These are phyloP conservation scores for Misopates orontium DNA, from an alignment of 257 asterid species.

Conservation along the genomic window DNA sequence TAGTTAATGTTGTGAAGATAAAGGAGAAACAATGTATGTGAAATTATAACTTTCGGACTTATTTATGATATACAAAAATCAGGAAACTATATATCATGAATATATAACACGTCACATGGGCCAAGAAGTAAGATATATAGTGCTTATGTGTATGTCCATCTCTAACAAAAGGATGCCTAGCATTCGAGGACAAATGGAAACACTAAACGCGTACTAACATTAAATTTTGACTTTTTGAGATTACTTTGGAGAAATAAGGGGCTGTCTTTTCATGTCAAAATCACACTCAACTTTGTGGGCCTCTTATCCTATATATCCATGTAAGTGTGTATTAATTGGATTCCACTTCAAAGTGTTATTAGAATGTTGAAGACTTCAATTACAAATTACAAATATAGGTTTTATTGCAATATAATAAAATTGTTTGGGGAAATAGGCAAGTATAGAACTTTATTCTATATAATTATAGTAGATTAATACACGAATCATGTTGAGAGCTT, in stretches of 20 bases:
- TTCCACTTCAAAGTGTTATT: constrained; percentile 32
- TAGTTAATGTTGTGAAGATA: background rate
- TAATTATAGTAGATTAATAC: background rate
- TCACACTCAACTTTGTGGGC: constrained; percentile 30
- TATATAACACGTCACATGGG: background rate
- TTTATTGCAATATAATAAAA: background rate
- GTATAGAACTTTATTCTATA: background rate
- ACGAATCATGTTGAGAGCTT: background rate
- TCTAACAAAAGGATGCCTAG: too few species aligned
- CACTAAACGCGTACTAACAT: background rate
- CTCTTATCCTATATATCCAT: constrained; percentile 18
- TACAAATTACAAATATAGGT: constrained; percentile 6
- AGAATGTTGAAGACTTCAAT: background rate
- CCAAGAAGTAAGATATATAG: background rate
- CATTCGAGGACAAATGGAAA: background rate
- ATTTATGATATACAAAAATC: too few species aligned
- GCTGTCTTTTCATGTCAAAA: constrained; percentile 39
- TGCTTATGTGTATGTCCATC: too few species aligned
- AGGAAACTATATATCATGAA: too few species aligned
- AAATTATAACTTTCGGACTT: too few species aligned
- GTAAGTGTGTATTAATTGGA: constrained; percentile 31
- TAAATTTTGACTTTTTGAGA: constrained; percentile 9
- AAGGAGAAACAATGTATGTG: too few species aligned
- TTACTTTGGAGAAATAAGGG: constrained; percentile 19
- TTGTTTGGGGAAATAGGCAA: background rate